Conservation (phyloP, 768 basidiomycete genomes). For the Phylloporus scabripes region DNA sequence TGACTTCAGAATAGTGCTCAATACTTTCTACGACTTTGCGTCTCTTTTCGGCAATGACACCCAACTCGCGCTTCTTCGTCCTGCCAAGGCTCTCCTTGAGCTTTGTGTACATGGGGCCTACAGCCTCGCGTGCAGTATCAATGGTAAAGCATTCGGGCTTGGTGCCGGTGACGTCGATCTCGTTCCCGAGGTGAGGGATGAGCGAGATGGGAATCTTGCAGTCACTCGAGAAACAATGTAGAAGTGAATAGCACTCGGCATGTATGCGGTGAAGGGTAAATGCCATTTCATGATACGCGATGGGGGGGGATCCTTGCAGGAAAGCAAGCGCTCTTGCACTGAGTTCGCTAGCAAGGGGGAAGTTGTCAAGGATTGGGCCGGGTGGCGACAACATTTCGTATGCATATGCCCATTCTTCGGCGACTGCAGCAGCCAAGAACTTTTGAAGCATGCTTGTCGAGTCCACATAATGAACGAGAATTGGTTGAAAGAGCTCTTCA, state of each 20-base stretch:
- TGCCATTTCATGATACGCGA: constrained; percentile 89
- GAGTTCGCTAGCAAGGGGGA: constrained; percentile 60
- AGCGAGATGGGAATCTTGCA: constrained; percentile 79
- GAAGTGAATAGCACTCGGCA: constrained; percentile 68
- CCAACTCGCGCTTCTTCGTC: constrained; percentile 74
- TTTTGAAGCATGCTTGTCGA: constrained; percentile 92
- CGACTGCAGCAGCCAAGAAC: constrained; percentile 74
- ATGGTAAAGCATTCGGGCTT: constrained; percentile 70
- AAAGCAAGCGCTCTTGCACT: constrained; percentile 61
- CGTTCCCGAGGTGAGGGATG: constrained; percentile 72
- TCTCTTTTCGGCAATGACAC: constrained; percentile 71
- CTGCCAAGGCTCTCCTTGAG: constrained; percentile 72
- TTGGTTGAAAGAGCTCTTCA: constrained; percentile 67
- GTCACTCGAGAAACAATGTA: constrained; percentile 79
- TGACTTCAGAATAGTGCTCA: constrained; percentile 75
- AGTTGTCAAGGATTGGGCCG: constrained; percentile 47
- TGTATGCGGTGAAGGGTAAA: constrained; percentile 76
- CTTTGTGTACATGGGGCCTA: constrained; percentile 62
- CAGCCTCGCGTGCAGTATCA: constrained; percentile 64
- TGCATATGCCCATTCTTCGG: constrained; percentile 86
- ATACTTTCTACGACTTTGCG: constrained; percentile 62
- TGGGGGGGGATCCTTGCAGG: constrained; percentile 70
- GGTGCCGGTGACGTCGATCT: constrained; percentile 69
- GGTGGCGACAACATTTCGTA: constrained; percentile 36
- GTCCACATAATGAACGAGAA: constrained; percentile 72